phyloP scores from a whole-genome alignment of 2,329 filamentous ascomycete species.

The Stagonosporopsis tanaceti region DNA sequence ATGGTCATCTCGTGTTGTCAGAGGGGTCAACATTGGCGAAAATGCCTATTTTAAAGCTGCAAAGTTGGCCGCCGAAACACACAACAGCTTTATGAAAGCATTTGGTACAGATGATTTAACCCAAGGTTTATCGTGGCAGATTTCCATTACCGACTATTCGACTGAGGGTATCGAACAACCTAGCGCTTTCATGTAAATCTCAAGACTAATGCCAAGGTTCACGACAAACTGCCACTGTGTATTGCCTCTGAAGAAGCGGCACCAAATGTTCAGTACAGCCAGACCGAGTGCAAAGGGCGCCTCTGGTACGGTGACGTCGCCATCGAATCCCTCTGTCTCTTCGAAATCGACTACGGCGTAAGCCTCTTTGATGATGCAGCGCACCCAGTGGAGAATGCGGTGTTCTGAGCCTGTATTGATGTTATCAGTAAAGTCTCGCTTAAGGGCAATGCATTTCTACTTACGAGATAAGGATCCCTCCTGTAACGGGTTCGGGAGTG shows the following conservation, averaged over 20 bases:
- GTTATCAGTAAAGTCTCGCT: background rate
- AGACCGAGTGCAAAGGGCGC: slow-evolving; percentile 48
- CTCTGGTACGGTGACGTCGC: slow-evolving; percentile 21
- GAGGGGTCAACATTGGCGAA: background rate
- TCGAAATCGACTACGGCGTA: slow-evolving; percentile 48
- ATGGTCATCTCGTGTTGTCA: background rate
- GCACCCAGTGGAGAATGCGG: slow-evolving; percentile 58
- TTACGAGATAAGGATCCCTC: slow-evolving; percentile 28
- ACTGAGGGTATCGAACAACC: background rate
- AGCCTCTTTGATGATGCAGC: slow-evolving; percentile 57
- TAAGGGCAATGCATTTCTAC: background rate
- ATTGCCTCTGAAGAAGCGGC: slow-evolving; percentile 58
- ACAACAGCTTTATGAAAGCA: background rate
- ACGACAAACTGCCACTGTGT: slow-evolving; percentile 61
- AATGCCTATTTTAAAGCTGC: background rate
- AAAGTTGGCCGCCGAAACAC: no score
- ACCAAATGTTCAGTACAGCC: slow-evolving; percentile 57
- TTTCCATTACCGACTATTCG: background rate
- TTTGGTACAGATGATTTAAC: no score
- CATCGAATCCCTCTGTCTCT: slow-evolving; percentile 21
- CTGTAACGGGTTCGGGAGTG: slow-evolving; percentile 30
- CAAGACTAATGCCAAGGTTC: slow-evolving; percentile 54
- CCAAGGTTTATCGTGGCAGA: background rate
- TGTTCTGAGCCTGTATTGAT: slow-evolving; percentile 46
- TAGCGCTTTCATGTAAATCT: slow-evolving; percentile 25